A percentile compares a stretch with the other conserved stretches of the same genome.
Evolutionary conservation across 1,139 yeast species (phyloP).

Genomic region (Yamadazyma trypodendri): DNA sequence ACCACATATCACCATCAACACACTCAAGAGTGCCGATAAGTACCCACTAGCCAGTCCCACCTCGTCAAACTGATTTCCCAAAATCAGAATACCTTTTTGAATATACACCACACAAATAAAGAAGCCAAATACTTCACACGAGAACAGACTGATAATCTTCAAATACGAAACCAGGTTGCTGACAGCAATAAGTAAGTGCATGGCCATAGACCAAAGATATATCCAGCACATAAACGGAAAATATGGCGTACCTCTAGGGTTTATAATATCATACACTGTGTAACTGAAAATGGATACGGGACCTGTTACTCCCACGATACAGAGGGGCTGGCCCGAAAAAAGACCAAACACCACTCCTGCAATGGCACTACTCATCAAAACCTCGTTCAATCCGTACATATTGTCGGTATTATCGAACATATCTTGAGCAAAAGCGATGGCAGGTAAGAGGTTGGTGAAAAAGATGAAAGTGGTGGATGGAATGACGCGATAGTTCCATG

Average conservation of each 20-base stretch:
- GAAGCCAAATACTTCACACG: constrained; percentile 92
- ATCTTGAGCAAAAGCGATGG: constrained; percentile 95
- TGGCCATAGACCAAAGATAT: constrained; percentile 84
- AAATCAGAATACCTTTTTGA: constrained; percentile 85
- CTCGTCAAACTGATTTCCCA: constrained; percentile 63
- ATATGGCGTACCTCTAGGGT: constrained; percentile 63
- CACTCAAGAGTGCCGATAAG: constrained; percentile 70
- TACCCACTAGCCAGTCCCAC: constrained; percentile 59
- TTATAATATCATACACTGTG: constrained; percentile 80
- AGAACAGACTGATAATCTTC: constrained; percentile 73
- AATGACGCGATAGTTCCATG: constrained; percentile 81
- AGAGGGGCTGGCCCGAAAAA: constrained; percentile 85
- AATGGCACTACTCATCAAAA: constrained; percentile 76
- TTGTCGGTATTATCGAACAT: constrained; percentile 89
- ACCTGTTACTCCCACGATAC: constrained; percentile 98
- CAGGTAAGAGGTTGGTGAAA: constrained; percentile 89
- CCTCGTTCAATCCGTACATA: constrained; percentile 89
- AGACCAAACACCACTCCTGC: constrained; percentile 90
- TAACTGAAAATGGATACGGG: constrained; percentile 90
- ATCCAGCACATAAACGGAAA: constrained; percentile 97
- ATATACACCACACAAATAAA: constrained; percentile 89
- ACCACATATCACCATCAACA: constrained; percentile 76
- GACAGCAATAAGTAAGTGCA: constrained; percentile 73
- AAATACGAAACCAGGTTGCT: constrained; percentile 69
- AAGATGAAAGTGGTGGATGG: constrained; percentile 83